Evolutionary conservation across 768 basidiomycete genomes (phyloP), one percentile per base, ranked within the genome.

Genomic region (Agaricus sinodeliciosus): DNA sequence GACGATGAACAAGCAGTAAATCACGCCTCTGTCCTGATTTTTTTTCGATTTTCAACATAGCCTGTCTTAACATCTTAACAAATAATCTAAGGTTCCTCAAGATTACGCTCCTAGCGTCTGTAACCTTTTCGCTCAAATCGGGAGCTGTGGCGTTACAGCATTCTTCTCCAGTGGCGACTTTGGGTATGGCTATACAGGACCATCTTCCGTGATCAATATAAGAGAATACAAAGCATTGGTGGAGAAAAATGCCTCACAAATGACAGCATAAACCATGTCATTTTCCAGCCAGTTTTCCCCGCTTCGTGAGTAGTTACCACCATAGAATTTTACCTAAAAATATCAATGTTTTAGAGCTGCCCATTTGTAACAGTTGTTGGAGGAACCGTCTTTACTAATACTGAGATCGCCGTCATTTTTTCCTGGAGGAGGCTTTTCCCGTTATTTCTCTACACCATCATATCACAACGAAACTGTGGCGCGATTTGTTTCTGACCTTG

Each of bases 391-490:
- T 66, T 67, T 41, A 66, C 81, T 51, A 78, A 76, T 62, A 83
- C 84, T 4, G 84, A 87, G 62, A 68, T 77, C 27, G 83, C 79
- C 11, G 68, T 76, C 46, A 70, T 64, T 63, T 81, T 85, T 66
- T 81, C 83, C n/a, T n/a, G 82, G 83, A 1, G 86, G 85, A 40
- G 85, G 85, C 1, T 86, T 85, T 67, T 84, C 81, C 18, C 67
- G 71, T 50, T 77, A 78, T 61, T 85, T 86, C 58, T 55, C 72
- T 3, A 67, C 65, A 1, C 82, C 82, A 16, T 62, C 67, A 0
- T 86, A 84, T 59, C 83, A 85, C 59, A 60, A 60, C 43, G 55
- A 63, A 1, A 72, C 73, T 15, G 82, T 85, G 13, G 51, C 61
- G 0, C 56, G 60, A 1, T 85, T 76, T 63, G 55, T 85, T 36